Conservation (phyloP, 2,329 filamentous ascomycete genomes). For the Paracoccidioides brasiliensis region DNA sequence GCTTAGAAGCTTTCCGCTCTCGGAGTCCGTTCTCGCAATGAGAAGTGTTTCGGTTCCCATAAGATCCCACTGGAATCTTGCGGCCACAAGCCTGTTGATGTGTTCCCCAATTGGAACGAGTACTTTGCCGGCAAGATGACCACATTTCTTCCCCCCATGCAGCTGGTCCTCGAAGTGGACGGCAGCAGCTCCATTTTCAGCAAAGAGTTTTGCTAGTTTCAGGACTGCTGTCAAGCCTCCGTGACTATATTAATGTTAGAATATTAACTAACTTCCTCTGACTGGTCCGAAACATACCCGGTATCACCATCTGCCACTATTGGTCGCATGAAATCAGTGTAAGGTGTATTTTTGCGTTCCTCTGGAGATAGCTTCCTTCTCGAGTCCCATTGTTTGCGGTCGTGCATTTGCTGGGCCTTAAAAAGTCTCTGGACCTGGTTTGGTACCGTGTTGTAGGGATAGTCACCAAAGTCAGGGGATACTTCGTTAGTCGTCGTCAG, state of each 20-base stretch:
- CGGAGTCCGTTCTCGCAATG: conserved; percentile 89
- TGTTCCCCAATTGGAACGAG: conserved; percentile 88
- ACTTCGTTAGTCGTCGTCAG: conserved; percentile 94
- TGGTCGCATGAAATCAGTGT: conserved; percentile 82
- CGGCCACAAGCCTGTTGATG: conserved; percentile 84
- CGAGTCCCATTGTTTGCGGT: conserved; percentile 85
- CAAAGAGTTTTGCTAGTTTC: conserved; percentile 94
- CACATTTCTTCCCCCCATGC: conserved; percentile 96
- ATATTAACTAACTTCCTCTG: not conserved
- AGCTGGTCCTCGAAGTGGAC: conserved; percentile 98
- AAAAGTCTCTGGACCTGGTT: conserved; percentile 94
- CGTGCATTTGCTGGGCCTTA: conserved; percentile 94
- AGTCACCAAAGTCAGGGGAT: conserved; percentile 94
- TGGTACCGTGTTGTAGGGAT: conserved; percentile 96
- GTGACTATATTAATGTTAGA: conserved; percentile 41
- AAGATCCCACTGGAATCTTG: conserved; percentile 94
- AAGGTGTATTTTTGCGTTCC: conserved; percentile 62
- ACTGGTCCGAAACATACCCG: conserved; percentile 35
- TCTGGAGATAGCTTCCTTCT: conserved; percentile 64
- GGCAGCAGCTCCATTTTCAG: conserved; percentile 88
- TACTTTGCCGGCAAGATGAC: conserved; percentile 90
- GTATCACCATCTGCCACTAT: conserved; percentile 96
- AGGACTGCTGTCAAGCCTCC: conserved; percentile 85
- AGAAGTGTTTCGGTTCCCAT: conserved; percentile 95
- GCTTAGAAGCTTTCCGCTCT: conserved; percentile 80